phyloP scores from a whole-genome alignment of 495 filamentous ascomycete species.

The Aspergillus affinis region DNA sequence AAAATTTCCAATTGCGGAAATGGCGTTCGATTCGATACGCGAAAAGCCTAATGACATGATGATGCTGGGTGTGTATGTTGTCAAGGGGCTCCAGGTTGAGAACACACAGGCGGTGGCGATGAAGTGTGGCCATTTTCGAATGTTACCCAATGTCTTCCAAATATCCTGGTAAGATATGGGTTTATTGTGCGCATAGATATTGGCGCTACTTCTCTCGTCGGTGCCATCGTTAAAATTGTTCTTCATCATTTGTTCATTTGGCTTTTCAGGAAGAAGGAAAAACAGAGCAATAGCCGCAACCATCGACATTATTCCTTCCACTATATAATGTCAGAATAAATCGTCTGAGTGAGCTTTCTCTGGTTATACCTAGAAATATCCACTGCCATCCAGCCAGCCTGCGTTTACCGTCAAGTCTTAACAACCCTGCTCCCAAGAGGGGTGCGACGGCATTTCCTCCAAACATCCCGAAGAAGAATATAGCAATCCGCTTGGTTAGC shows the following conservation, averaged over 20 bases:
- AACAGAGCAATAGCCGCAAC: not conserved
- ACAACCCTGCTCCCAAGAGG: conserved; percentile 43
- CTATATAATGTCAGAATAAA: conserved; percentile 16
- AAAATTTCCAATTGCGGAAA: conserved; percentile 34
- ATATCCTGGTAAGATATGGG: conserved; percentile 12
- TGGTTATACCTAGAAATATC: conserved; percentile 44
- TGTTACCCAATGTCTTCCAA: conserved; percentile 22
- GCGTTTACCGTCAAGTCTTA: conserved; percentile 48
- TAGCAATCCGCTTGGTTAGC: conserved; percentile 48
- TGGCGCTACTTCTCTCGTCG: conserved; percentile 19
- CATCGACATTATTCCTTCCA: conserved; percentile 51
- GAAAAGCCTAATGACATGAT: conserved; percentile 36
- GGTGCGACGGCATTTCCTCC: conserved; percentile 48
- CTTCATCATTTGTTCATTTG: not conserved
- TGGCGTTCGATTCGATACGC: conserved; percentile 30
- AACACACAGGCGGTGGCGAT: conserved; percentile 36
- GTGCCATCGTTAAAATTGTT: conserved; percentile 2
- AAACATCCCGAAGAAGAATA: conserved; percentile 54
- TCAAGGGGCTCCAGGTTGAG: conserved; percentile 36
- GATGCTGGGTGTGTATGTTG: conserved; percentile 40
- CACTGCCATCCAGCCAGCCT: conserved; percentile 57
- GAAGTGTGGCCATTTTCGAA: conserved; percentile 36
- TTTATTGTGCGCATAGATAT: not conserved
- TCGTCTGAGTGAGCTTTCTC: not conserved
- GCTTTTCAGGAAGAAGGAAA: not conserved